These are phyloP conservation scores for Clausena lansium DNA, from an alignment of 345 rosid genomes.

Conservation along the genomic window DNA sequence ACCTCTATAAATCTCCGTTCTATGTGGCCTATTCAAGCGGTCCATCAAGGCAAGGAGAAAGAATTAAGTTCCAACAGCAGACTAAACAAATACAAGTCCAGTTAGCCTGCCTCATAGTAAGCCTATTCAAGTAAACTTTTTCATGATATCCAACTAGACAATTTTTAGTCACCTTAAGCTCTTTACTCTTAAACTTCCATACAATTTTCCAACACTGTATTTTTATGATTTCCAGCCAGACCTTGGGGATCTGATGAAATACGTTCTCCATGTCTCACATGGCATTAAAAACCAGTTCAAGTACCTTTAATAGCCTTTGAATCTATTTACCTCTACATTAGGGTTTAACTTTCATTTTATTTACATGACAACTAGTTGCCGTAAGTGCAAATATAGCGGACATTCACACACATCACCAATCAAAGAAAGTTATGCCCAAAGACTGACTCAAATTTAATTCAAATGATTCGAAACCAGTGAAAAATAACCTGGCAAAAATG, in stretches of 20 bases:
- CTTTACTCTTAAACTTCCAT: neutral
- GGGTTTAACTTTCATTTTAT: neutral
- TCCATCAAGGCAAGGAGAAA: constrained; percentile 16
- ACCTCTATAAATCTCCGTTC: constrained; percentile 89
- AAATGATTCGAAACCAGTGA: neutral
- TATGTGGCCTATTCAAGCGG: constrained; percentile 61
- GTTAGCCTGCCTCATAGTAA: neutral
- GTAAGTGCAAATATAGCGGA: neutral
- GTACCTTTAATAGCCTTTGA: neutral
- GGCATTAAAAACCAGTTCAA: neutral
- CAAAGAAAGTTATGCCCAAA: neutral
- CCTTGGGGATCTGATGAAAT: neutral
- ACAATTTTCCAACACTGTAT: neutral
- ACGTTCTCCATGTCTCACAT: neutral
- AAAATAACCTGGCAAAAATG: constrained; percentile 74
- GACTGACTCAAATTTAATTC: neutral
- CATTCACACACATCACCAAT: neutral
- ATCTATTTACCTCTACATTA: neutral
- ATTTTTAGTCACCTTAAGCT: neutral
- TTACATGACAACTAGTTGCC: neutral
- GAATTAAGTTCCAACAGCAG: neutral
- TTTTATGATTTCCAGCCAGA: neutral
- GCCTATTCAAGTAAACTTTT: neutral
- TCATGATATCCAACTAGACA: neutral
- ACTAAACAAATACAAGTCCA: neutral